Percentiles rank a stretch among this genome's conserved stretches.
These are phyloP conservation scores for Stylosanthes scabra DNA, from an alignment of 331 rosid species.

Conservation along the genomic window DNA sequence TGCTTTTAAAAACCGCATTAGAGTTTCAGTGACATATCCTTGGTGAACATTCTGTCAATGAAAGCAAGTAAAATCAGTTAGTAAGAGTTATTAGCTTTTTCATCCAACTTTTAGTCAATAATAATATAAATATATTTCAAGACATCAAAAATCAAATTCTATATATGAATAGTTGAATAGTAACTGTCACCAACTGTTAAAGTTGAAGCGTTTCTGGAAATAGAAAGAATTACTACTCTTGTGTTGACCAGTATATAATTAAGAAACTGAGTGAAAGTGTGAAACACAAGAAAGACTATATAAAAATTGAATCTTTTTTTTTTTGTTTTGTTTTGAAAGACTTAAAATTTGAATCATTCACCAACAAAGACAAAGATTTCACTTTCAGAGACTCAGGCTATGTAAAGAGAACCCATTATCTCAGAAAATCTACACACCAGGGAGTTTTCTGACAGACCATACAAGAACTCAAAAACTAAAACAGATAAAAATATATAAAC, in stretches of 20 bases:
- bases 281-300: conserved; percentile 11
- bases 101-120: neutral
- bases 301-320: neutral
- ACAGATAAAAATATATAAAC: too few species aligned
- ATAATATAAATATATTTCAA: neutral
- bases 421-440: neutral
- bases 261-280: neutral
- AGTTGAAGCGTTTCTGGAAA: neutral
- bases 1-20: conserved; percentile 85
- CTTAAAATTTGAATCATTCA: too few species aligned
- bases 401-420: neutral
- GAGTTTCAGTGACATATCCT: conserved; percentile 66
- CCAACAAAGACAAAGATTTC: neutral
- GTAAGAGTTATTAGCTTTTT: conserved; percentile 23
- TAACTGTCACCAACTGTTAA: neutral
- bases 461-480: conserved; percentile 20
- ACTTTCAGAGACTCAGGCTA: conserved; percentile 9
- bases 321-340: too few species aligned
- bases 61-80: conserved; percentile 15
- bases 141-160: conserved; percentile 8
- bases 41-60: conserved; percentile 83
- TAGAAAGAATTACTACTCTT: conserved; percentile 13
- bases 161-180: neutral
- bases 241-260: neutral
- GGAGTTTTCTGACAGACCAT: conserved; percentile 1